phyloP scores from a whole-genome alignment of 345 rosid genomes.

The Murraya koenigii region DNA sequence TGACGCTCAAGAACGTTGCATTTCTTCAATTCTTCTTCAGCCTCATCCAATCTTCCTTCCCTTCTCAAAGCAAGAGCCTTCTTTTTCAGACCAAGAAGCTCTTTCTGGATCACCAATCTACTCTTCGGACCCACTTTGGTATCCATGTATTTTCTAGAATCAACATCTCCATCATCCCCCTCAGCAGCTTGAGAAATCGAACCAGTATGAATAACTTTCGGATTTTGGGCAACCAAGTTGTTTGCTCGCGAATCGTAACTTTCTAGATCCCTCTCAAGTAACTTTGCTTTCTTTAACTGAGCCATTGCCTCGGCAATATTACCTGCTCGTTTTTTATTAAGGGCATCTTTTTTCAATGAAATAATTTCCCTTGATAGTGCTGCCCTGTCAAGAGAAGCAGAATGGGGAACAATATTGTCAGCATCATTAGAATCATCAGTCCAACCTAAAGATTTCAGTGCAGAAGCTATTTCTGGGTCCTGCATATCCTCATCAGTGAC shows the following conservation, averaged over 20 bases:
- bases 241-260: slow-evolving; percentile 23
- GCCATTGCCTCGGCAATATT: slow-evolving; percentile 65
- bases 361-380: slow-evolving; percentile 46
- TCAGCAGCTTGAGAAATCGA: slow-evolving; percentile 27
- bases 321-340: slow-evolving; percentile 57
- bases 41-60: slow-evolving; percentile 68
- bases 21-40: slow-evolving; percentile 69
- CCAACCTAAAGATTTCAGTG: slow-evolving; percentile 80
- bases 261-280: slow-evolving; percentile 62
- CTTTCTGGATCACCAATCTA: slow-evolving; percentile 61
- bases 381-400: slow-evolving; percentile 37
- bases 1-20: slow-evolving; percentile 62
- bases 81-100: slow-evolving; percentile 69
- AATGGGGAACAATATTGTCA: slow-evolving; percentile 22
- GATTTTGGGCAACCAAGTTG: not conserved
- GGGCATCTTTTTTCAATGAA: slow-evolving; percentile 62
- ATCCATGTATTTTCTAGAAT: slow-evolving; percentile 24
- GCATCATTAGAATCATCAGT: slow-evolving; percentile 46
- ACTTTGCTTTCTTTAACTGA: slow-evolving; percentile 67
- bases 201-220: not conserved
- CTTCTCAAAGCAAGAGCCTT: slow-evolving; percentile 73
- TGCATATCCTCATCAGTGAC: slow-evolving; percentile 85
- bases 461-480: slow-evolving; percentile 77
- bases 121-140: slow-evolving; percentile 38
- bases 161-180: slow-evolving; percentile 15